Evolutionary conservation across 352 stramenopile genomes (phyloP).

Genomic region (Thalassiosira mediterranea): DNA sequence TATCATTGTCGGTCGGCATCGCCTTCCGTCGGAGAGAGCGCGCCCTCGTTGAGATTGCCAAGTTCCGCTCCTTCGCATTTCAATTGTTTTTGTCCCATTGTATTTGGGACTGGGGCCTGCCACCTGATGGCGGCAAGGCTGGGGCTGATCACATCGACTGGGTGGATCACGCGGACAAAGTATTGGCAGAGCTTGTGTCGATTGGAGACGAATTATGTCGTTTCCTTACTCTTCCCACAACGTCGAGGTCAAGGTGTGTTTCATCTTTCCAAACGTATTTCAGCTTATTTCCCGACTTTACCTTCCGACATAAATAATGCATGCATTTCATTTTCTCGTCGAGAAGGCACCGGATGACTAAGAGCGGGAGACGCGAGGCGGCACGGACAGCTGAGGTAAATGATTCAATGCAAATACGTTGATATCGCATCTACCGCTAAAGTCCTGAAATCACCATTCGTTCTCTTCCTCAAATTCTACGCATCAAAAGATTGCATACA

Average conservation of each 20-base stretch:
- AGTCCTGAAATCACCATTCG: conserved; percentile 2
- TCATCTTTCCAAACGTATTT: not conserved
- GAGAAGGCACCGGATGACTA: conserved; percentile 60
- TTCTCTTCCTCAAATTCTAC: not conserved
- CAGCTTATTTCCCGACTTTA: not conserved
- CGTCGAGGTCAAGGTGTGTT: conserved; percentile 47
- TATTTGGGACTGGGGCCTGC: conserved; percentile 61
- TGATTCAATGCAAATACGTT: too few species aligned
- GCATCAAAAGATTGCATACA: conserved; percentile 65
- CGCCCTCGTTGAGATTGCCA: conserved; percentile 56
- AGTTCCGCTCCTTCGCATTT: conserved; percentile 55
- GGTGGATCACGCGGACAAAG: conserved; percentile 62
- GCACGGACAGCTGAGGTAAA: conserved; percentile 40
- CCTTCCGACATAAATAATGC: too few species aligned
- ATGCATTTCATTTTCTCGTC: not conserved
- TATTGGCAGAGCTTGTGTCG: conserved; percentile 52
- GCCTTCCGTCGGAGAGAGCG: conserved; percentile 62
- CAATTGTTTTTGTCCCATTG: conserved; percentile 60
- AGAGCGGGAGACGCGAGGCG: conserved; percentile 52
- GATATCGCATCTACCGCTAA: too few species aligned
- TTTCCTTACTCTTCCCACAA: conserved; percentile 69
- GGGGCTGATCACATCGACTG: conserved; percentile 49
- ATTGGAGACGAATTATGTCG: conserved; percentile 63
- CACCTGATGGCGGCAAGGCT: conserved; percentile 41
- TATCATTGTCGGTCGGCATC: conserved; percentile 55